phyloP scores from a whole-genome alignment of 257 asterid genomes.

The Jacaranda copaia region DNA sequence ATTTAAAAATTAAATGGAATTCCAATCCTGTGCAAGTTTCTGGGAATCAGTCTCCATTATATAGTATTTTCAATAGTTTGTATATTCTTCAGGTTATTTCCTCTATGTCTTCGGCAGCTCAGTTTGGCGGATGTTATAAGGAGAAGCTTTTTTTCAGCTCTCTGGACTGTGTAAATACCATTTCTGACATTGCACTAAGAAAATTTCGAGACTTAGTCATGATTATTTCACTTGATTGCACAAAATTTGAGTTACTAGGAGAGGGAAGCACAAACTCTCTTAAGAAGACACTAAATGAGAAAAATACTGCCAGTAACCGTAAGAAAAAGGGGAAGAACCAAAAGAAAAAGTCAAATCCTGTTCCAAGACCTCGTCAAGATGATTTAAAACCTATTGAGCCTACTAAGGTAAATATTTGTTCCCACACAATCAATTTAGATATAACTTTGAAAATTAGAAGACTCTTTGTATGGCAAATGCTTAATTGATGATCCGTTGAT shows the following conservation, averaged over 20 bases:
- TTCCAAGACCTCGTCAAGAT: slow-evolving; percentile 60
- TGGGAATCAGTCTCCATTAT: slow-evolving; percentile 49
- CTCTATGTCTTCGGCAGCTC: slow-evolving; percentile 62
- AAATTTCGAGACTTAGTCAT: slow-evolving; percentile 82
- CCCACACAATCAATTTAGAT: slow-evolving; percentile 34
- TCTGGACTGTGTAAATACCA: slow-evolving; percentile 70
- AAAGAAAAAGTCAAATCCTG: slow-evolving; percentile 64
- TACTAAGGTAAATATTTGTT: slow-evolving; percentile 58
- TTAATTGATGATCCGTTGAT: slow-evolving; percentile 34
- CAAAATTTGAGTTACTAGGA: slow-evolving; percentile 85
- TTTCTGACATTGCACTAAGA: slow-evolving; percentile 75
- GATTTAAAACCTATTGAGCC: slow-evolving; percentile 46
- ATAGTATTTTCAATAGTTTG: slow-evolving; percentile 63
- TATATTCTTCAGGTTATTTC: slow-evolving; percentile 74
- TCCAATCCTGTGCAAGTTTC: slow-evolving; percentile 43
- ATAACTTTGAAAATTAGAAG: slow-evolving; percentile 26
- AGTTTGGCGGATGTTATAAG: slow-evolving; percentile 51
- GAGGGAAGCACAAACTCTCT: slow-evolving; percentile 59
- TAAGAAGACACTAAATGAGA: slow-evolving; percentile 63
- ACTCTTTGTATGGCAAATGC: slow-evolving; percentile 26
- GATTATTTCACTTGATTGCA: slow-evolving; percentile 89
- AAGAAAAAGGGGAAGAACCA: slow-evolving; percentile 83
- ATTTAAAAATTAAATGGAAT: slow-evolving; percentile 43
- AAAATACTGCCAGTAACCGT: slow-evolving; percentile 56
- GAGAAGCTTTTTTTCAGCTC: slow-evolving; percentile 80